Evolutionary conservation across 306 rosid species (phyloP).

Genomic region (Senna tora): DNA sequence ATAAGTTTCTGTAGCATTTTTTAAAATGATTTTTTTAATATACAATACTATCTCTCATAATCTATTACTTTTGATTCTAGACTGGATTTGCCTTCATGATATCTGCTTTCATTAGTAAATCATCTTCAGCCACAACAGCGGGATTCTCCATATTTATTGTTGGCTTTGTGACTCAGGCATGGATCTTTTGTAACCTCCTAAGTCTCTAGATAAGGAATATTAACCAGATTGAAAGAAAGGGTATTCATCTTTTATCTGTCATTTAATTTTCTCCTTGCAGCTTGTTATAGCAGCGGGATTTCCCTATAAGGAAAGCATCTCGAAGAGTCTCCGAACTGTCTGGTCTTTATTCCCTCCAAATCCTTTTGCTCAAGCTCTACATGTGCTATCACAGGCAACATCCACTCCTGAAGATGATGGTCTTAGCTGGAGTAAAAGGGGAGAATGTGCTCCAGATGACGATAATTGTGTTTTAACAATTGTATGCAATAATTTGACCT

Average conservation of each 20-base stretch:
- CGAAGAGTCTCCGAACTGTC: slow-evolving; percentile 34
- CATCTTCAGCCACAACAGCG: slow-evolving; percentile 76
- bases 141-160: slow-evolving; percentile 71
- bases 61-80: slow-evolving; percentile 45
- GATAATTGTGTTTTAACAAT: slow-evolving; percentile 65
- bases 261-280: slow-evolving; percentile 49
- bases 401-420: slow-evolving; percentile 61
- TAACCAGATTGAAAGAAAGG: slow-evolving; percentile 23
- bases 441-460: slow-evolving; percentile 50
- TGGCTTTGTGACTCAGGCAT: slow-evolving; percentile 85
- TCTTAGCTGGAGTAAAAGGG: slow-evolving; percentile 76
- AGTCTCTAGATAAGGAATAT: slow-evolving; percentile 27
- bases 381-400: slow-evolving; percentile 60
- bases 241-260: slow-evolving; percentile 29
- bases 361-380: slow-evolving; percentile 71
- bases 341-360: slow-evolving; percentile 93
- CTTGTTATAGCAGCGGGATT: slow-evolving; percentile 54
- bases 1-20: background rate
- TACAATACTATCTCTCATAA: slow-evolving; percentile 2
- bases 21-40: background rate
- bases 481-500: slow-evolving; percentile 51
- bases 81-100: slow-evolving; percentile 84
- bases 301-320: slow-evolving; percentile 45
- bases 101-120: slow-evolving; percentile 79
- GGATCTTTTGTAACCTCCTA: slow-evolving; percentile 42